Base-by-base conservation (phyloP, 1,284 basidiomycete species). In the Ceratobasidium sp. region DNA sequence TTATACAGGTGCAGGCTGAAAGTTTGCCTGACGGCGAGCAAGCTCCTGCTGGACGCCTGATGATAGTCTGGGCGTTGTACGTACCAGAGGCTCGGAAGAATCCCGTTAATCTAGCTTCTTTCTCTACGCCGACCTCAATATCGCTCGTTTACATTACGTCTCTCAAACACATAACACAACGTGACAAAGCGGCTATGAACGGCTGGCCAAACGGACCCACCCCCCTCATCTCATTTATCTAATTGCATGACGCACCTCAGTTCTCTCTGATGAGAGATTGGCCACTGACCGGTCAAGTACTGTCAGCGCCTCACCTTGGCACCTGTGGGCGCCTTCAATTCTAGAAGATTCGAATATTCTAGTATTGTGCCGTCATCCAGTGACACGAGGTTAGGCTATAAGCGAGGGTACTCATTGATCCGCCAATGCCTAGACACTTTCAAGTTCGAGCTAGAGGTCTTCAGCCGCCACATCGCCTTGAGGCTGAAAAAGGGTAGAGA, bases 161-260 rank as follows among this genome's bases (percentile, higher is more conserved):
- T 36, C 32, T 26, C 48, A 32, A 50, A 34, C 36, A 23, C 6
- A 32, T 23, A 50, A n/a, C n/a, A n/a, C n/a, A n/a, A n/a, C n/a
- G n/a, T n/a, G n/a, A n/a, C n/a, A n/a, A 21, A n/a, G 21, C 45
- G 45, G 18, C 18, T 52, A 30, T 23, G 10, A 50, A 39, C 46
- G 59, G 59, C 61, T n/a, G 12, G 48, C 34, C 18, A 3, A 18
- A n/a, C n/a, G n/a, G n/a, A n/a, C n/a, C 32, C 61, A 36, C 61
- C 46, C 36, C 16, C 26, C 30, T 39, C 53, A 46, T 70, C 67
- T 48, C 18, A 70, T 70, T 58, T 70, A 55, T 48, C 67, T 70
- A 34, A 12, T 58, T 18, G 16, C 26, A 21, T 70, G 41, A 70
- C 28, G 39, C 10, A 9, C 14, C n/a, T 10, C n/a, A 10, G 23